Conservation (phyloP, 2,329 filamentous ascomycete genomes). For the Xylariales sp. region DNA sequence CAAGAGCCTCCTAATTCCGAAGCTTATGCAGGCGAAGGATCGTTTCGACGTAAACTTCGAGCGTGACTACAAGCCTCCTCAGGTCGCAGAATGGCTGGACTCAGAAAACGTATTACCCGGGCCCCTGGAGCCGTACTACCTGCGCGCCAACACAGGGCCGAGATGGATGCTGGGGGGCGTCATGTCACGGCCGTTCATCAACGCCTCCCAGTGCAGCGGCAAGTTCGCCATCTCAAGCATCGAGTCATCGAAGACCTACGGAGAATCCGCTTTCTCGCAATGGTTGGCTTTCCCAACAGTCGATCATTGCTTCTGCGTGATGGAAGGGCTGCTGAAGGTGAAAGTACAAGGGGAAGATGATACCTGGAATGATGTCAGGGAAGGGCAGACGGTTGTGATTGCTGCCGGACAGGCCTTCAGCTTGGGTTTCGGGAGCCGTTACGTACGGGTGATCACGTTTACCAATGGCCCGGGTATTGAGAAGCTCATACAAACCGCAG, state of each 20-base stretch:
- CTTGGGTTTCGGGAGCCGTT: conserved; percentile 39
- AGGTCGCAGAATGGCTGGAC: conserved; percentile 35
- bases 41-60: conserved; percentile 52
- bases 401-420: conserved; percentile 41
- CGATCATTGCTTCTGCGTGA: conserved; percentile 48
- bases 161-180: conserved; percentile 40
- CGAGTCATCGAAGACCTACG: conserved; percentile 37
- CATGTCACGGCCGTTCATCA: conserved; percentile 43
- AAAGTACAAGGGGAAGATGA: conserved; percentile 25
- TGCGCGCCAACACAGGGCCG: conserved; percentile 45
- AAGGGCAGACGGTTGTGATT: conserved; percentile 45
- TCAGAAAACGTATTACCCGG: conserved; percentile 36
- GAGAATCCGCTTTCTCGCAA: conserved; percentile 26
- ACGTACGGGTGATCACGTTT: conserved; percentile 42
- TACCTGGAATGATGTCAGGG: conserved; percentile 29
- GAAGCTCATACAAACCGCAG: conserved; percentile 35
- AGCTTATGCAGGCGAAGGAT: conserved; percentile 50
- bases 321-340: conserved; percentile 41
- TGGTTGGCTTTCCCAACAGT: conserved; percentile 39
- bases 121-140: conserved; percentile 40
- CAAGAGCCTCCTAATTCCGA: conserved; percentile 45
- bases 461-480: conserved; percentile 46
- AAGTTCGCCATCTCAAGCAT: conserved; percentile 51
- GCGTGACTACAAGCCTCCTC: conserved; percentile 41
- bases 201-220: conserved; percentile 39